Evolutionary conservation across 1,284 basidiomycete species (phyloP).

Genomic region (Porphyrellus sp.): DNA sequence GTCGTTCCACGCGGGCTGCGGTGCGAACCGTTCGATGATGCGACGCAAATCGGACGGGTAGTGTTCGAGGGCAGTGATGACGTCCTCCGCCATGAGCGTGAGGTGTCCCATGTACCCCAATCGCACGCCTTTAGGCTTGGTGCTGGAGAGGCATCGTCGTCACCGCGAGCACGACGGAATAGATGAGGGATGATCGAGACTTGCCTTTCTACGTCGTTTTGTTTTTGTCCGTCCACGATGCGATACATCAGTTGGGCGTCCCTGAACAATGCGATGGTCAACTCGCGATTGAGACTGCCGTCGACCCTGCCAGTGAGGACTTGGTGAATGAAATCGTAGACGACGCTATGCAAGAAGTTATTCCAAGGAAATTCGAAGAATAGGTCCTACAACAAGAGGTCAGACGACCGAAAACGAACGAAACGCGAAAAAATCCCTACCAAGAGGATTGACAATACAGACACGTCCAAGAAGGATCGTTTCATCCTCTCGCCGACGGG

Average conservation of each 20-base stretch:
- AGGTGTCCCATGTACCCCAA: constrained; percentile 98
- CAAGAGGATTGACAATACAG: constrained; percentile 71
- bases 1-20: constrained; percentile 81
- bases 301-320: constrained; percentile 86
- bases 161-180: constrained; percentile 6
- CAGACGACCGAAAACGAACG: not conserved
- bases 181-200: constrained; percentile 19
- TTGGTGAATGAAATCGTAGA: constrained; percentile 96
- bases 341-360: constrained; percentile 96
- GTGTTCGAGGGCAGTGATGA: constrained; percentile 79
- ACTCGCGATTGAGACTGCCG: constrained; percentile 73
- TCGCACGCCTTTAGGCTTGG: constrained; percentile 69
- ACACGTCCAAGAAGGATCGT: constrained; percentile 66
- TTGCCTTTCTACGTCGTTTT: constrained; percentile 74
- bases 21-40: constrained; percentile 62
- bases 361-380: constrained; percentile 95
- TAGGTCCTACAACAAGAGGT: constrained; percentile 56
- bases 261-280: constrained; percentile 77
- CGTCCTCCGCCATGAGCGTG: constrained; percentile 89
- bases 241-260: constrained; percentile 77
- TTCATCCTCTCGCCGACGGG: constrained; percentile 79
- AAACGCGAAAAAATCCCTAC: constrained; percentile 42
- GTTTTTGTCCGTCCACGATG: constrained; percentile 79
- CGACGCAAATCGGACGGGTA: constrained; percentile 80
- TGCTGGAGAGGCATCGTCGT: constrained; percentile 38